Conservation (phyloP, 2,329 filamentous ascomycete genomes). For the Elsinoe ampelina region DNA sequence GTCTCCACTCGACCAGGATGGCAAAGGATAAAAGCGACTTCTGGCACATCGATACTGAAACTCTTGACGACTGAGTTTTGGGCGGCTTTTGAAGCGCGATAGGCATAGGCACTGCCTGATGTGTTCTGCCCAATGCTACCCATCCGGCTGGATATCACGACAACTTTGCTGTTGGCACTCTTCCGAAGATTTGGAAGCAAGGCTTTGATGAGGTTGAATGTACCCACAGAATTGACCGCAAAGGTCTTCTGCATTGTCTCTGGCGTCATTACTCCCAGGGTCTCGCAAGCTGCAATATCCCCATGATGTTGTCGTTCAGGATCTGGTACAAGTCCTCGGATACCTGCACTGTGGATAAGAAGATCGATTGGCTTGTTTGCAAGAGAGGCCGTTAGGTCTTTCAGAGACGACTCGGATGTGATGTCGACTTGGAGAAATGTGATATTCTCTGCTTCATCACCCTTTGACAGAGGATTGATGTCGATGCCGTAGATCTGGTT, state of each 20-base stretch:
- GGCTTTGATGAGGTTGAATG: conserved; percentile 32
- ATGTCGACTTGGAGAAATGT: conserved; percentile 22
- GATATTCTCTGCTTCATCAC: conserved; percentile 18
- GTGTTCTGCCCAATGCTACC: conserved; percentile 34
- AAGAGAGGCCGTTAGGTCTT: conserved; percentile 18
- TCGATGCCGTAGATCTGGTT: conserved; percentile 28
- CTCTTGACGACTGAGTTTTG: conserved; percentile 38
- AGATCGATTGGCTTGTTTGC: conserved; percentile 27
- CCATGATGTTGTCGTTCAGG: conserved; percentile 22
- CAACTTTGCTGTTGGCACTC: conserved; percentile 24
- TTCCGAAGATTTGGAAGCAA: conserved; percentile 30
- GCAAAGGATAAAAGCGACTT: conserved; percentile 33
- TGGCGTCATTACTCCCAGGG: conserved; percentile 31
- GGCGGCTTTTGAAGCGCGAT: conserved; percentile 39
- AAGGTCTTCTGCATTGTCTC: conserved; percentile 32
- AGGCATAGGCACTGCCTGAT: conserved; percentile 37
- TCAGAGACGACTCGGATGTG: conserved; percentile 21
- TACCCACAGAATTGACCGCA: conserved; percentile 35
- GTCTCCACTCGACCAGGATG: conserved; percentile 41
- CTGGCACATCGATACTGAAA: conserved; percentile 36
- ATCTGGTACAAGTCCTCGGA: conserved; percentile 34
- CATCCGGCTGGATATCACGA: conserved; percentile 39
- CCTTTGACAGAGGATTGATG: conserved; percentile 16
- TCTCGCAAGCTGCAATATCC: conserved; percentile 35
- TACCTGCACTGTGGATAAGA: conserved; percentile 37